phyloP scores from a whole-genome alignment of 345 rosid species.

The Eucalyptus marginata region DNA sequence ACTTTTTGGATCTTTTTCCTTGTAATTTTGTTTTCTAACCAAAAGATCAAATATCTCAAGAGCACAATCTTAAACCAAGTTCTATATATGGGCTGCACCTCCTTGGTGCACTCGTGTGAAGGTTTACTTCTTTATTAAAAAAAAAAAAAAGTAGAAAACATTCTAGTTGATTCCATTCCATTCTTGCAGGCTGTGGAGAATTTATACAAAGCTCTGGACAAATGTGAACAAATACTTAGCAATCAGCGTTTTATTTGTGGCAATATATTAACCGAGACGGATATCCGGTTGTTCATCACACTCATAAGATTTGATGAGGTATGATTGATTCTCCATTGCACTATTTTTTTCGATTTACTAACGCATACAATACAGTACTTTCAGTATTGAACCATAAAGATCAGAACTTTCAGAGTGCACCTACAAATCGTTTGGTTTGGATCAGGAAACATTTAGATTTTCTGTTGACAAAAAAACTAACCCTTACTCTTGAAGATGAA shows the following conservation, averaged over 20 bases:
- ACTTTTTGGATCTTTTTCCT: neutral
- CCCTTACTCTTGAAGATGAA: neutral
- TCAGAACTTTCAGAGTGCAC: neutral
- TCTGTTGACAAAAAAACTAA: neutral
- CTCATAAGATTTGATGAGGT: conserved; percentile 97
- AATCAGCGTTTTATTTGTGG: conserved; percentile 69
- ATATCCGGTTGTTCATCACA: conserved; percentile 70
- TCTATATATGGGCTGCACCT: neutral
- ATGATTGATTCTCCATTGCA: neutral
- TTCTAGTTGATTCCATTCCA: neutral
- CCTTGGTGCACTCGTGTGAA: neutral
- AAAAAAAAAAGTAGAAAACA: neutral
- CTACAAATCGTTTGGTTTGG: neutral
- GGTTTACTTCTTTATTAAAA: neutral
- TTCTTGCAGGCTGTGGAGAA: conserved; percentile 51
- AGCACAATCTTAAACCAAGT: neutral
- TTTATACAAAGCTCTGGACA: conserved; percentile 61
- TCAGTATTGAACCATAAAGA: neutral
- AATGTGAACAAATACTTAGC: conserved; percentile 58
- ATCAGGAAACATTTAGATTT: neutral
- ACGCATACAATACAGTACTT: neutral
- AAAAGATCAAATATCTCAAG: neutral
- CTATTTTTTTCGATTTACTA: neutral
- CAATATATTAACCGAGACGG: conserved; percentile 56
- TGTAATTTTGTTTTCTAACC: neutral